Evolutionary conservation across 768 basidiomycete species (phyloP).

Genomic region (Suillus lakei): DNA sequence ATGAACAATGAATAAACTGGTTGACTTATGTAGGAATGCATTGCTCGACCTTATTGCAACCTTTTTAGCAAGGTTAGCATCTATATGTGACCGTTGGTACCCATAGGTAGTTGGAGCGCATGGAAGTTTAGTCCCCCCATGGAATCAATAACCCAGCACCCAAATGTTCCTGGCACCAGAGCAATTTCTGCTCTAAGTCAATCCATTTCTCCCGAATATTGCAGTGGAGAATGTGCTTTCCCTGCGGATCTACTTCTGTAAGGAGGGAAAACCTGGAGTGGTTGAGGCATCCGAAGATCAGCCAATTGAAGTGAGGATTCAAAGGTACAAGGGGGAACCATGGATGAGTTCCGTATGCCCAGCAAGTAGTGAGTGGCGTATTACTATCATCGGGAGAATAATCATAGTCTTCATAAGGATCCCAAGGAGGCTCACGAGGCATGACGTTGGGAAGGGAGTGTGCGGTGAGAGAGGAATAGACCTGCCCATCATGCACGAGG

Average conservation of each 20-base stretch:
- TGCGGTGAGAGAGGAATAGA: neutral
- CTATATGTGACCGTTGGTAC: neutral
- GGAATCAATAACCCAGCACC: neutral
- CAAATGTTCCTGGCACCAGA: neutral
- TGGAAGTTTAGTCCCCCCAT: neutral
- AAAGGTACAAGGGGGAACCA: neutral
- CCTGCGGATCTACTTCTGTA: neutral
- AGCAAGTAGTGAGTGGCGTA: neutral
- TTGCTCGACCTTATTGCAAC: neutral
- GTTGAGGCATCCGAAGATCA: constrained; percentile 1
- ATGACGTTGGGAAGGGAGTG: neutral
- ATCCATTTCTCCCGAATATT: neutral
- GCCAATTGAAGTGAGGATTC: neutral
- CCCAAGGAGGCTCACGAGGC: neutral
- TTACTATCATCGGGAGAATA: neutral
- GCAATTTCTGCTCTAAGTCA: neutral
- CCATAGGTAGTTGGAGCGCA: neutral
- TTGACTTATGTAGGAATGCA: neutral
- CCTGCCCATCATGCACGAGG: neutral
- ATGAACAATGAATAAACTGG: neutral
- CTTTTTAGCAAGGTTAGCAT: neutral
- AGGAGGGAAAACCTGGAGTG: neutral
- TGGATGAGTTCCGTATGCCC: neutral
- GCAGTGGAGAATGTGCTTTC: neutral
- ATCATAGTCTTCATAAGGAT: neutral